Percentiles rank a stretch among this genome's conserved stretches.
Evolutionary conservation across 768 basidiomycete species (phyloP).

Genomic region (Auriscalpium vulgare): DNA sequence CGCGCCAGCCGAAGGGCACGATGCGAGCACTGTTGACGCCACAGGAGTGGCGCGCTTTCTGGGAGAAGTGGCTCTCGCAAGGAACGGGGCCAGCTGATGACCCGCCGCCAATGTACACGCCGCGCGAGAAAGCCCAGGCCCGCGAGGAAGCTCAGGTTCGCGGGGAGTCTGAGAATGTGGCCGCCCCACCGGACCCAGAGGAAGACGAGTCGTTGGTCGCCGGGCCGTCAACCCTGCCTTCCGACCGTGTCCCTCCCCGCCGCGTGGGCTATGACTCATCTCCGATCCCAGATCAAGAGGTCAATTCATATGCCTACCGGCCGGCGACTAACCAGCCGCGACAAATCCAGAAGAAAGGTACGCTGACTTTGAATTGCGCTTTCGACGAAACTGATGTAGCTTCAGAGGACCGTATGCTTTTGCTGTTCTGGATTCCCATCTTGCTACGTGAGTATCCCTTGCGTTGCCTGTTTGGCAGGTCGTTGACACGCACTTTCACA

Average conservation of each 20-base stretch:
- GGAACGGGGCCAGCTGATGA: slow-evolving; percentile 37
- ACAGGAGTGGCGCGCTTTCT: slow-evolving; percentile 59
- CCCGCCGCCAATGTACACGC: slow-evolving; percentile 65
- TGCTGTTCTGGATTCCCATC: slow-evolving; percentile 83
- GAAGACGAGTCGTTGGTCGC: slow-evolving; percentile 1
- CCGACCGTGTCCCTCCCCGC: slow-evolving; percentile 22
- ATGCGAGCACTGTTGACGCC: slow-evolving; percentile 22
- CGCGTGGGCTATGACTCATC: slow-evolving; percentile 37
- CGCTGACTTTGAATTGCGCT: slow-evolving; percentile 19
- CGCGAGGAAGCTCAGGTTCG: slow-evolving; percentile 3
- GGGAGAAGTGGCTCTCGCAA: slow-evolving; percentile 61
- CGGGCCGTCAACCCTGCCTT: slow-evolving; percentile 17
- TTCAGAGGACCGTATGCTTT: slow-evolving; percentile 76
- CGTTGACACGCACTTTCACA: slow-evolving; percentile 1
- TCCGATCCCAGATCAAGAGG: slow-evolving; percentile 55
- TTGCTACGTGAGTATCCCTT: slow-evolving; percentile 53
- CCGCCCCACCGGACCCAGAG: neutral
- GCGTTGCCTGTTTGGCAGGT: neutral
- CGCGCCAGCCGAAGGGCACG: slow-evolving; percentile 22
- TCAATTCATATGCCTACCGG: slow-evolving; percentile 60
- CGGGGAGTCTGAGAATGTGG: slow-evolving; percentile 2
- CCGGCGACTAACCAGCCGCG: slow-evolving; percentile 38
- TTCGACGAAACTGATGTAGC: slow-evolving; percentile 3
- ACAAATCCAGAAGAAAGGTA: slow-evolving; percentile 61
- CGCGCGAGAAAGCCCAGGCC: slow-evolving; percentile 29